Percentiles rank a stretch among this genome's conserved stretches.
Conservation (phyloP, 306 rosid genomes). For the Corylus avellana region DNA sequence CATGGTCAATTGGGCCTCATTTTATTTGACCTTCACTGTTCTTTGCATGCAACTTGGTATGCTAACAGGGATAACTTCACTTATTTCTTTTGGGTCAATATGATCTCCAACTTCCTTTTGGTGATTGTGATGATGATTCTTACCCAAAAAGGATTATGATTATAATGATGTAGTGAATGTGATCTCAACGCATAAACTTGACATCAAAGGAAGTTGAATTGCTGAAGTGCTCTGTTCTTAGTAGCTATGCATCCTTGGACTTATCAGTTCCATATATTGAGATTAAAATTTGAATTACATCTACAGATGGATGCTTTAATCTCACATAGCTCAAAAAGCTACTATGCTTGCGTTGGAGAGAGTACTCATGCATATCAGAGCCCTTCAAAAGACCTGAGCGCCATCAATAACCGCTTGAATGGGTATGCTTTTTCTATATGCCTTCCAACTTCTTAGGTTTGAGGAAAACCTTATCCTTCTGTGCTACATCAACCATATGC, state of each 20-base stretch:
- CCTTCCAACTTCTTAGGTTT: not conserved
- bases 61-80: not conserved
- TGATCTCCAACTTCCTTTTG: not conserved
- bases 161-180: not conserved
- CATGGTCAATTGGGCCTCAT: too few species aligned
- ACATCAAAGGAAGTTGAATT: not conserved
- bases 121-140: not conserved
- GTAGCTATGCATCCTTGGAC: not conserved
- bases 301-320: slow-evolving; percentile 95
- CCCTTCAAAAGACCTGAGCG: slow-evolving; percentile 95
- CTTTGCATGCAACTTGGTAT: not conserved
- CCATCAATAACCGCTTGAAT: slow-evolving; percentile 92
- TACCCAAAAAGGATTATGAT: not conserved
- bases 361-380: slow-evolving; percentile 99
- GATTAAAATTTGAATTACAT: slow-evolving; percentile 3
- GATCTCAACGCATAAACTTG: slow-evolving; percentile 4
- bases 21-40: not conserved
- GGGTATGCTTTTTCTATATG: slow-evolving; percentile 49
- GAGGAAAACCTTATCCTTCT: not conserved
- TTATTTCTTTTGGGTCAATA: not conserved
- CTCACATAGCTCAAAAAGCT: slow-evolving; percentile 94
- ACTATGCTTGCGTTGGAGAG: slow-evolving; percentile 97
- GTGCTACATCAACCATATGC: slow-evolving; percentile 5
- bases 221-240: not conserved
- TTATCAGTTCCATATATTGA: not conserved